Base-by-base conservation (phyloP, 768 basidiomycete species). In the Russula emetica region DNA sequence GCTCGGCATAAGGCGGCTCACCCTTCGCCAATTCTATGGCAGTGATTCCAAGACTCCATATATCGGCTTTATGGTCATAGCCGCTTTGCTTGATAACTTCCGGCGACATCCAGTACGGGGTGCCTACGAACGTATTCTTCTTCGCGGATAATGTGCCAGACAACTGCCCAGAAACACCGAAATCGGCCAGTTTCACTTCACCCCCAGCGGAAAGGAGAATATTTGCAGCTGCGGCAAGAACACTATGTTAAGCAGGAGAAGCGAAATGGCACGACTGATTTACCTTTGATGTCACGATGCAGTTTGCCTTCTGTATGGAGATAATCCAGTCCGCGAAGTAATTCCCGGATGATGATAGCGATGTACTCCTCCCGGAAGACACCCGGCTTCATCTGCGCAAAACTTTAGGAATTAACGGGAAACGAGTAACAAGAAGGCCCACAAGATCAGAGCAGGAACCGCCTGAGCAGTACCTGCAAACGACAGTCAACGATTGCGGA, bases 91-190 rank as follows among this genome's bases (percentile, higher is more conserved):
- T 98, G 79, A 99, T 99, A 26, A 98, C 95, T 73, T 99, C 97
- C 7, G 97, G 97, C 8, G 93, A 94, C 97, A 99, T 99, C 97
- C 97, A 99, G 73, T 98, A 99, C 3, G 96, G 96, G 20, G 96
- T 95, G 32, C 93, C 93, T 36, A 96, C 96, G 73, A 95, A 98
- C 0, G 96, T 99, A 70, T 99, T 98, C 83, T 98, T 94, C 83
- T 93, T 94, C 22, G 91, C 92, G 13, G 90, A 92, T 50, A 95
- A 78, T 1, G 92, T 95, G 3, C 94, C 94, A 24, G 92, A 94
- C 32, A 99, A 81, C 71, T 99, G 97, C 32, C 97, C 97, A 1
- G 95, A 98, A 5, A 99, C 97, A 72, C 97, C 97, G 71, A 99
- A 99, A 73, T 99, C 97, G 51, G 97, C 97, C 28, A 99, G 81